Evolutionary conservation across 768 basidiomycete genomes (phyloP).

Genomic region (Boletus rubroflammeus): DNA sequence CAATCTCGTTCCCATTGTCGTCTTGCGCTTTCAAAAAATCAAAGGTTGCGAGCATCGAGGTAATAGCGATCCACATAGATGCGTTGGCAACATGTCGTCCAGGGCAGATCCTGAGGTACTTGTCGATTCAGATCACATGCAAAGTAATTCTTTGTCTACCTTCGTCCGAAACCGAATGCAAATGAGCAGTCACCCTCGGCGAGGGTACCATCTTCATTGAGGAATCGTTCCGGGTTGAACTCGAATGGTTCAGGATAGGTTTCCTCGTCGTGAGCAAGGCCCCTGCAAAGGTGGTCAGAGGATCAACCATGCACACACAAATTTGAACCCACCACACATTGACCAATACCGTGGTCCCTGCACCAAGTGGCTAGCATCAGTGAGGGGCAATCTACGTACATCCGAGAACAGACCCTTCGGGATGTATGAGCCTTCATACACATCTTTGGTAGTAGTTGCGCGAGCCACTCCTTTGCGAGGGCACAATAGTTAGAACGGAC

Average conservation of each 20-base stretch:
- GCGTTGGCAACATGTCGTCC: slow-evolving; percentile 21
- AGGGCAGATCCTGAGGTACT: slow-evolving; percentile 19
- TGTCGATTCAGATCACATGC: background rate
- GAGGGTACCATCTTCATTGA: slow-evolving; percentile 17
- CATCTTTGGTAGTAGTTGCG: slow-evolving; percentile 17
- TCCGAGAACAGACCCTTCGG: slow-evolving; percentile 19
- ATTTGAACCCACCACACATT: slow-evolving; percentile 21
- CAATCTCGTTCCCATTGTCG: slow-evolving; percentile 21
- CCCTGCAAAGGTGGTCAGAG: slow-evolving; percentile 26
- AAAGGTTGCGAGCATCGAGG: slow-evolving; percentile 23
- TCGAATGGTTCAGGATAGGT: slow-evolving; percentile 38
- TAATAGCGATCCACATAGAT: slow-evolving; percentile 27
- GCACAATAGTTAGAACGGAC: background rate
- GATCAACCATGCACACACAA: background rate
- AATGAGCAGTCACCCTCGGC: slow-evolving; percentile 2
- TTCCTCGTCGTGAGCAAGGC: slow-evolving; percentile 36
- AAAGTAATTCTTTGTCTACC: slow-evolving; percentile 7
- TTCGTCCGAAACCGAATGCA: slow-evolving; percentile 27
- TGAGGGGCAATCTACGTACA: background rate
- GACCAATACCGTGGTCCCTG: slow-evolving; percentile 19
- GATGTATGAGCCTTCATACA: slow-evolving; percentile 25
- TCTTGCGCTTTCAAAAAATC: slow-evolving; percentile 23
- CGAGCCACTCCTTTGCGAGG: slow-evolving; percentile 20
- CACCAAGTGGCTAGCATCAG: background rate
- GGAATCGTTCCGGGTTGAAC: slow-evolving; percentile 42